Evolutionary conservation across 495 filamentous ascomycete genomes (phyloP), one percentile per base, ranked within the genome.

Genomic region (Tuber indicum): DNA sequence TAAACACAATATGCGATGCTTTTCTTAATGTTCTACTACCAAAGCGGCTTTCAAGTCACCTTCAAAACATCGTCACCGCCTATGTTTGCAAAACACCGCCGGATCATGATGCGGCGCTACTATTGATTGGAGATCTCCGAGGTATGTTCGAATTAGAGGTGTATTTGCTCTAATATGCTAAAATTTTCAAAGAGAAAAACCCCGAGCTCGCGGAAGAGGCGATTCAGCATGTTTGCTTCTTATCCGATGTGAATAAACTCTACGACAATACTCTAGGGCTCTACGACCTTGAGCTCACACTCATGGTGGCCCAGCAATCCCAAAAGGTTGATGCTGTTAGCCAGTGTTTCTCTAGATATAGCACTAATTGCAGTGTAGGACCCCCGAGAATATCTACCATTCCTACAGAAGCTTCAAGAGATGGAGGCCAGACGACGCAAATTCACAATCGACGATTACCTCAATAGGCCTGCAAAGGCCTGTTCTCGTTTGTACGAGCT

Each of bases 211-310:
- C 91, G 7, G 93, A 98, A 78, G 89, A 90, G 83, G 94, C 94
- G 1, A 91, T 97, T 52, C 94, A 96, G 82, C 96, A 99, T 79
- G 97, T 98, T 78, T 98, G 94, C 87, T 99, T 98, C 86, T 87
- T 99, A 66, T 92, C 93, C 0, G 96, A 99, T 85, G 91, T 96
- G 32, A 96, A 97, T 82, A 90, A 89, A 73, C 89, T 99, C n/a
- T 99, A 96, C 82, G 92, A 97, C 76, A 91, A 93, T 75, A 92
- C 96, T 10, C 86, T 99, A 23, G 94, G 94, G 39, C 85, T 98
- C 3, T 98, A 99, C 82, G 89, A 97, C 81, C 88, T 99, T 5
- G 95, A 97, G 49, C 89, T 98, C 47, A 91, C 94, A 12, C 86
- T 99, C 19, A 86, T 97, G 72, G 92, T 99, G 62, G 96, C 96